Conservation (phyloP, 306 rosid genomes). For the Begonia fuchsioides region DNA sequence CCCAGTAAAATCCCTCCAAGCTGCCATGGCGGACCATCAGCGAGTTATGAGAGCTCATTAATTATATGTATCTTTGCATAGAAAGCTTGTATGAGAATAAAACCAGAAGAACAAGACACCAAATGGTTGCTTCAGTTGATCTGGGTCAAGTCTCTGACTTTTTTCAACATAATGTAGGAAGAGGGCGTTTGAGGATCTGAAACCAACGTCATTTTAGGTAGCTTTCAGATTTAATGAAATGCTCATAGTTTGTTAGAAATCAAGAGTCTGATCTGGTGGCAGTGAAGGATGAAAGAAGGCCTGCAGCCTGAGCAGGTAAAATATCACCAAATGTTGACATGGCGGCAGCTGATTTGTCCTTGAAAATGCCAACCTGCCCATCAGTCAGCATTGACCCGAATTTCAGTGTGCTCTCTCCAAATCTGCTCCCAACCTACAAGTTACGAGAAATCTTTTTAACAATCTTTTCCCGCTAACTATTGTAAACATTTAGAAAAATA, state of each 20-base stretch:
- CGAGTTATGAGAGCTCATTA: too few species aligned
- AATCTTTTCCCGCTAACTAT: conserved; percentile 8
- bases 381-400: conserved; percentile 84
- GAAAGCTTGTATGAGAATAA: too few species aligned
- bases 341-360: conserved; percentile 84
- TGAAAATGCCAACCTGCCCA: conserved; percentile 94
- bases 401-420: conserved; percentile 94
- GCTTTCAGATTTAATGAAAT: neutral
- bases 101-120: too few species aligned
- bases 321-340: conserved; percentile 96
- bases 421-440: conserved; percentile 80
- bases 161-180: too few species aligned
- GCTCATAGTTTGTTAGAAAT: conserved; percentile 5
- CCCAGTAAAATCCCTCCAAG: too few species aligned
- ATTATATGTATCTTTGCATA: too few species aligned
- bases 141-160: too few species aligned
- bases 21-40: too few species aligned
- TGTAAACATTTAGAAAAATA: neutral
- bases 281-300: conserved; percentile 89
- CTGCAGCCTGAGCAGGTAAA: conserved; percentile 94
- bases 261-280: conserved; percentile 84
- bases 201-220: neutral
- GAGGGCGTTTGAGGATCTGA: too few species aligned
- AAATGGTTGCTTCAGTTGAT: too few species aligned
- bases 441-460: conserved; percentile 4